phyloP scores from a whole-genome alignment of 2,329 filamentous ascomycete species.

The Plectosphaerella cucumerina region DNA sequence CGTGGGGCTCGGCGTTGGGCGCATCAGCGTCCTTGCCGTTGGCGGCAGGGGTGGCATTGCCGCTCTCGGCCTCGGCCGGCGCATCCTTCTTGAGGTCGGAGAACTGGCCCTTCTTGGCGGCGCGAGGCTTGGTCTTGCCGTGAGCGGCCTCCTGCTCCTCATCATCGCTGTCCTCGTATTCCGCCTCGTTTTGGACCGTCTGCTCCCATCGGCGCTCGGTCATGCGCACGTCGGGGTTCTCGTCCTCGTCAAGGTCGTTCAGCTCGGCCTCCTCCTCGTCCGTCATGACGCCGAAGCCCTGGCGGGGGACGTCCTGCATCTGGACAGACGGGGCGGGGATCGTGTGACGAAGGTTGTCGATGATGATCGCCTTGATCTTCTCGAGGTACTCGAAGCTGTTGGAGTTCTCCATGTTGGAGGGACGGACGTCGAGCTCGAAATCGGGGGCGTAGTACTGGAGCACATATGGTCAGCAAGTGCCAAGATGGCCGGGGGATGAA shows the following conservation, averaged over 20 bases:
- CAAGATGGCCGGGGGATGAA: neutral
- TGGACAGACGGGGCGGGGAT: slow-evolving; percentile 86
- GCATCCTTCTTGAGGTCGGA: slow-evolving; percentile 44
- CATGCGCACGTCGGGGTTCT: slow-evolving; percentile 77
- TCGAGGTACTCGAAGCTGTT: slow-evolving; percentile 80
- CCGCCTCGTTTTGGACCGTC: slow-evolving; percentile 69
- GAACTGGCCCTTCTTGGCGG: slow-evolving; percentile 46
- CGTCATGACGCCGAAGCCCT: slow-evolving; percentile 57
- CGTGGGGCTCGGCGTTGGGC: slow-evolving; percentile 16
- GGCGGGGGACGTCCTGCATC: slow-evolving; percentile 71
- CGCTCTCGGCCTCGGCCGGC: slow-evolving; percentile 33
- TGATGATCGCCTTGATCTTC: slow-evolving; percentile 74
- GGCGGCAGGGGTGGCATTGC: slow-evolving; percentile 31
- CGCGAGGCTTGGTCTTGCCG: slow-evolving; percentile 55
- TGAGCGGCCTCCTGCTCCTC: slow-evolving; percentile 74
- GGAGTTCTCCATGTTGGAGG: slow-evolving; percentile 87
- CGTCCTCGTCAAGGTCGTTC: slow-evolving; percentile 74
- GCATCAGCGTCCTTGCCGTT: slow-evolving; percentile 25
- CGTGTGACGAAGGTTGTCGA: slow-evolving; percentile 84
- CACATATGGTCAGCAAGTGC: slow-evolving; percentile 24
- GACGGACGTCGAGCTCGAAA: slow-evolving; percentile 83
- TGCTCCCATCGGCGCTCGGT: slow-evolving; percentile 82
- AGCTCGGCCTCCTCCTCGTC: slow-evolving; percentile 64
- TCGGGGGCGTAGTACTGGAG: slow-evolving; percentile 84
- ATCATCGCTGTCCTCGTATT: slow-evolving; percentile 84